Evolutionary conservation across 2,329 filamentous ascomycete genomes (phyloP).

Genomic region (Trichophyton simii): DNA sequence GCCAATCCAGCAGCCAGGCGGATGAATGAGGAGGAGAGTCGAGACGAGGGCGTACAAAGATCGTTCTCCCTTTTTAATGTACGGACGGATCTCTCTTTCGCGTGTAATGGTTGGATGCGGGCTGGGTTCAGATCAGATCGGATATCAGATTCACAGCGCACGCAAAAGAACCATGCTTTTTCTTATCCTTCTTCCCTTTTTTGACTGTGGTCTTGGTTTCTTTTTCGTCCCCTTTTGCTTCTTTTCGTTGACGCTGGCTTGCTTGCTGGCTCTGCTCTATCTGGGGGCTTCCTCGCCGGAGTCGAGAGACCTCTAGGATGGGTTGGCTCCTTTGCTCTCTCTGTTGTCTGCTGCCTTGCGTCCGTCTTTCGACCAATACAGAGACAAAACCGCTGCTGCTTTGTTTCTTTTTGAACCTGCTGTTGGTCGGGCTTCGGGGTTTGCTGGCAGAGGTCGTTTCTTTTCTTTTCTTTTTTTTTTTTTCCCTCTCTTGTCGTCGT

Average conservation of each 20-base stretch:
- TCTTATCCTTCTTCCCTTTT: not conserved
- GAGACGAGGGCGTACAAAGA: conserved; percentile 1
- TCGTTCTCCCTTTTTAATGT: not conserved
- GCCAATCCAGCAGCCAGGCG: not conserved
- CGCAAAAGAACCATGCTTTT: not conserved
- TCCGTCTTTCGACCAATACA: not conserved
- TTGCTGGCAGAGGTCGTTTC: not conserved
- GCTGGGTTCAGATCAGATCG: conserved; percentile 3
- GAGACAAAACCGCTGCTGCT: not conserved
- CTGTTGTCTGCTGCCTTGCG: too few relatives aligned
- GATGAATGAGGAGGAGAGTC: not conserved
- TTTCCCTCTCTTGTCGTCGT: not conserved
- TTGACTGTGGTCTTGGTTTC: not conserved
- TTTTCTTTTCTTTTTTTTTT: not conserved
- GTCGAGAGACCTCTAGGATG: too few relatives aligned
- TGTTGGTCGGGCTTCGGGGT: not conserved
- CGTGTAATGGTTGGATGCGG: conserved; percentile 1
- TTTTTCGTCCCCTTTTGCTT: not conserved
- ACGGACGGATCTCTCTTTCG: conserved; percentile 2
- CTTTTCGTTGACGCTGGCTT: too few relatives aligned
- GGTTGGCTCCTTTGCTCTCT: too few relatives aligned
- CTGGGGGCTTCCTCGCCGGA: not conserved
- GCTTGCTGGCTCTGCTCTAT: not conserved
- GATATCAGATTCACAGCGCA: conserved; percentile 2
- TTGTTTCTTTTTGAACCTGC: not conserved